phyloP scores from a whole-genome alignment of 1,139 yeast species.

The Sugiyamaella paludigena region DNA sequence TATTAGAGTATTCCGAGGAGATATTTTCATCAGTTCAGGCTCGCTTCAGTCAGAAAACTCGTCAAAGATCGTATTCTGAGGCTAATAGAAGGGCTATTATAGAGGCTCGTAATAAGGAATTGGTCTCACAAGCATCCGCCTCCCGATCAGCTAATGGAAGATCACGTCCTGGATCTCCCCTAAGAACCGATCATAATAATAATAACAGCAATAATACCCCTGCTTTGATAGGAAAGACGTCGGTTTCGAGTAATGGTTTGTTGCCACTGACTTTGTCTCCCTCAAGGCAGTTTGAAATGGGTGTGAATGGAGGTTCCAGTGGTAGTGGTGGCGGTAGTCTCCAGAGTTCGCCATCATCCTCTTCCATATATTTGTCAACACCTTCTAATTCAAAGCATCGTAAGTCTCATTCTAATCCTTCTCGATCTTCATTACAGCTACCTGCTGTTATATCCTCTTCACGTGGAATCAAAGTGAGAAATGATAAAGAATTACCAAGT shows the following conservation, averaged over 20 bases:
- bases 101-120: constrained; percentile 34
- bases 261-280: constrained; percentile 29
- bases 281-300: constrained; percentile 12
- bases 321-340: no score
- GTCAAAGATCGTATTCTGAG: constrained; percentile 33
- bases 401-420: constrained; percentile 18
- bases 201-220: constrained; percentile 1
- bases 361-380: neutral
- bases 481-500: constrained; percentile 5
- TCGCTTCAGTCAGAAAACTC: constrained; percentile 15
- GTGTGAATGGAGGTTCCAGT: neutral
- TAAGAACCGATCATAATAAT: constrained; percentile 7
- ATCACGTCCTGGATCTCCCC: constrained; percentile 24
- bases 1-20: constrained; percentile 27
- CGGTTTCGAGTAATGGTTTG: constrained; percentile 22
- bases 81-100: constrained; percentile 32
- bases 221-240: neutral
- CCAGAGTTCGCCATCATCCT: neutral
- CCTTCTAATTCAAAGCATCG: constrained; percentile 17
- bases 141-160: constrained; percentile 13
- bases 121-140: constrained; percentile 22
- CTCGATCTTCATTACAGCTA: constrained; percentile 8
- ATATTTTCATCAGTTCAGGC: constrained; percentile 29
- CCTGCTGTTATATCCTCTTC: constrained; percentile 7
- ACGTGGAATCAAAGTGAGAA: neutral